Percentiles rank a stretch among this genome's conserved stretches.
phyloP scores from a whole-genome alignment of 2,329 filamentous ascomycete species.

The Aureobasidium sp. region DNA sequence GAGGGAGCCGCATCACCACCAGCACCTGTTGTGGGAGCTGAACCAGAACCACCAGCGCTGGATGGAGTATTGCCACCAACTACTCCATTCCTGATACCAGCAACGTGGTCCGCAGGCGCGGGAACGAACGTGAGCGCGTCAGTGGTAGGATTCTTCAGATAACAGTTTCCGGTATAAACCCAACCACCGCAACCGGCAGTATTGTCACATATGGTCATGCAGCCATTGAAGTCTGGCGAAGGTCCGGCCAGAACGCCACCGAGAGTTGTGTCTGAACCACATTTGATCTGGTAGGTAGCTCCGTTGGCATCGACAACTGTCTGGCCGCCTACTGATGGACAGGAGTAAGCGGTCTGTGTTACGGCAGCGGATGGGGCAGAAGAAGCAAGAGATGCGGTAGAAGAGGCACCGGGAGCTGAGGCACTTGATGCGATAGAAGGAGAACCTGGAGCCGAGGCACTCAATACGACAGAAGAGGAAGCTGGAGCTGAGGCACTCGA shows the following conservation, averaged over 20 bases:
- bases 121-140: neutral
- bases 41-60: neutral
- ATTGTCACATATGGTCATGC: constrained; percentile 18
- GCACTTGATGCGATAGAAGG: neutral
- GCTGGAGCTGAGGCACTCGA: neutral
- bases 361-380: neutral
- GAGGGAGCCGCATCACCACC: no score
- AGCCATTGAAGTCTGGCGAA: constrained; percentile 13
- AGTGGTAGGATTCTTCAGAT: neutral
- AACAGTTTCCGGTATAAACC: constrained; percentile 14
- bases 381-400: neutral
- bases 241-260: neutral
- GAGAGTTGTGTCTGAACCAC: neutral
- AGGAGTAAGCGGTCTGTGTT: constrained; percentile 1
- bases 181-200: constrained; percentile 16
- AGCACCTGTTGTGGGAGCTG: neutral
- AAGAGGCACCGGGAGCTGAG: neutral
- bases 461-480: neutral
- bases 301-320: constrained; percentile 4
- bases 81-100: neutral
- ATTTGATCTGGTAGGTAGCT: constrained; percentile 1
- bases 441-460: neutral
- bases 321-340: neutral
- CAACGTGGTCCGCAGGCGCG: neutral
- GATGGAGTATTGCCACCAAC: neutral